Percentiles rank a stretch among this genome's conserved stretches.
These are phyloP conservation scores for Polychaeton citri DNA, from an alignment of 2,329 filamentous ascomycete species.

Conservation along the genomic window DNA sequence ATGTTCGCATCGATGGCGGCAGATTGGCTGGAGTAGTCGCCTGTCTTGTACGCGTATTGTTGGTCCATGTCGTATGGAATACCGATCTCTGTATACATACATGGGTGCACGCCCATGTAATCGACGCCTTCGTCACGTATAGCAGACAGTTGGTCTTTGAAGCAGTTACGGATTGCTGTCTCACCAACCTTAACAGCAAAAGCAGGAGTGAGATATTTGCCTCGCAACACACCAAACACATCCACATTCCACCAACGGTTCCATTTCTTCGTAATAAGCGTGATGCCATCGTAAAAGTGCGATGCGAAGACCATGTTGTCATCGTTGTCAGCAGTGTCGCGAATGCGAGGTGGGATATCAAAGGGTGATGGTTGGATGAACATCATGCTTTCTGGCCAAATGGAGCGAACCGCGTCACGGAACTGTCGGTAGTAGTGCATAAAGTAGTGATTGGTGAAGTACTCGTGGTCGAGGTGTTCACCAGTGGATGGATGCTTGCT, in stretches of 20 bases:
- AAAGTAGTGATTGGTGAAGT: slow-evolving; percentile 85
- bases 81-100: slow-evolving; percentile 86
- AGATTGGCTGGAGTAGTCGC: slow-evolving; percentile 85
- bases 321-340: slow-evolving; percentile 79
- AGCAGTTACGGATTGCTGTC: slow-evolving; percentile 84
- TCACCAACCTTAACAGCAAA: slow-evolving; percentile 91
- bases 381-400: slow-evolving; percentile 73
- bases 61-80: slow-evolving; percentile 99
- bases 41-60: slow-evolving; percentile 86
- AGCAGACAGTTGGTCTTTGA: slow-evolving; percentile 72
- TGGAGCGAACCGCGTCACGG: slow-evolving; percentile 55
- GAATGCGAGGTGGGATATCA: slow-evolving; percentile 79
- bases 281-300: slow-evolving; percentile 95
- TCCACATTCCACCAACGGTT: slow-evolving; percentile 96
- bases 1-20: slow-evolving; percentile 93
- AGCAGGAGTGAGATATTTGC: slow-evolving; percentile 74
- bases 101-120: slow-evolving; percentile 76
- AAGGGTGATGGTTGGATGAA: slow-evolving; percentile 85
- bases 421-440: slow-evolving; percentile 74
- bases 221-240: slow-evolving; percentile 79
- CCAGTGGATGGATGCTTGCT: slow-evolving; percentile 62
- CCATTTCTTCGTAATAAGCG: slow-evolving; percentile 96
- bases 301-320: slow-evolving; percentile 82
- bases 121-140: slow-evolving; percentile 80
- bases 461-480: slow-evolving; percentile 61